Percentiles rank a stretch among this genome's conserved stretches.
These are phyloP conservation scores for Apiospora rasikravindrae DNA, from an alignment of 2,329 filamentous ascomycete genomes.

Conservation along the genomic window DNA sequence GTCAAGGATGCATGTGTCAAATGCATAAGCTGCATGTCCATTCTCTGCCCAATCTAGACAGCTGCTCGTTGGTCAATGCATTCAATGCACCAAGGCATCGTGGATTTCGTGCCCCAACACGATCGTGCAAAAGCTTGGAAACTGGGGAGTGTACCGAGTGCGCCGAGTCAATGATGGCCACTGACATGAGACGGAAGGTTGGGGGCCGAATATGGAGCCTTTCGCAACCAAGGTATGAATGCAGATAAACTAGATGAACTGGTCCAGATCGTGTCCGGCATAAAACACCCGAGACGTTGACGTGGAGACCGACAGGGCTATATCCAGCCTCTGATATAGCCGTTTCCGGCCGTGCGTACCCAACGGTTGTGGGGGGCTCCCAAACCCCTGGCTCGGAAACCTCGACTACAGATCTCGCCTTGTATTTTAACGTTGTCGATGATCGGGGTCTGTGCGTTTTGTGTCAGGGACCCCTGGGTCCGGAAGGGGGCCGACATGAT, in stretches of 20 bases:
- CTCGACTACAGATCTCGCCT: too few species aligned
- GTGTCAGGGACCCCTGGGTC: not conserved
- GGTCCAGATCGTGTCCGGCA: not conserved
- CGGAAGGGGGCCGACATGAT: not conserved
- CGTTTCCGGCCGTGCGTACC: not conserved
- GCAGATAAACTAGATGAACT: not conserved
- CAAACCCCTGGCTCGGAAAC: not conserved
- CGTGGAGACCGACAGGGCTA: not conserved
- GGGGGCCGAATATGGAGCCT: not conserved
- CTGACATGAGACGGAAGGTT: not conserved
- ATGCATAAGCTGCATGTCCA: not conserved
- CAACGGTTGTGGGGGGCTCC: not conserved
- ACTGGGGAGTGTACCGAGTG: not conserved
- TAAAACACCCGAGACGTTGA: not conserved
- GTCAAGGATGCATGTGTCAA: not conserved
- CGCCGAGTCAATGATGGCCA: not conserved
- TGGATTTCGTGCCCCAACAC: not conserved
- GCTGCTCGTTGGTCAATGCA: not conserved
- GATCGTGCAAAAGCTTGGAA: not conserved
- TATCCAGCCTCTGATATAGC: not conserved
- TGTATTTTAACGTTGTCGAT: not conserved
- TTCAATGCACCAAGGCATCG: not conserved
- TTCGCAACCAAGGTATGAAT: not conserved
- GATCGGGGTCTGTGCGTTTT: not conserved
- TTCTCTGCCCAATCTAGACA: not conserved